Evolutionary conservation across 2,329 filamentous ascomycete species (phyloP), one percentile per base, ranked within the genome.

Genomic region (Neonectria magnoliae): DNA sequence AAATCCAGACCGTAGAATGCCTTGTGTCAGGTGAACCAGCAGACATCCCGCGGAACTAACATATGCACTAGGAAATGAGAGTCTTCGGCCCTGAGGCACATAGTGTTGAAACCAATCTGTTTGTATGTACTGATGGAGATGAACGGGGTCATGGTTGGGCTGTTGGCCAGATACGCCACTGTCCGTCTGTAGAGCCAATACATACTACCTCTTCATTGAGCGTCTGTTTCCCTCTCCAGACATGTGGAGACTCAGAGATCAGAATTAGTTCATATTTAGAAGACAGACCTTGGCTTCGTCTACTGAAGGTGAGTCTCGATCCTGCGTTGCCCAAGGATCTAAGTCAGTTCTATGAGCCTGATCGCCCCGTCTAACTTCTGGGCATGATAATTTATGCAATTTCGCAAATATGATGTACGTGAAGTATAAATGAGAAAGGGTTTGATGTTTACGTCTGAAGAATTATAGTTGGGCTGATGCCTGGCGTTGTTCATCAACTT

Each of bases 301-400:
- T 29, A 2, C 1, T 41, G 7, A 53, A 14, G n/a, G n/a, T n/a
- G n/a, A n/a, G 29, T 38, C 50, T 53, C 16, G 50, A 53, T 53
- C 38, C 41, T 47, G 53, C 51, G 36, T 42, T 58, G 47, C 25
- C 38, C 55, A 65, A 65, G 58, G 58, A 67, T 67, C 55, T 62
- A 27, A 33, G 62, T 58, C 16, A 56, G 62, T 51, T 62, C 62
- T 9, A 62, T 62, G 45, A 67, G 62, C 58, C 56, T 63, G 54
- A 64, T 29, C 25, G 29, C 29, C 10, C 29, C 3, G 9, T 10
- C 29, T 29, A 29, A 29, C 9, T 29, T 10, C 29, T 29, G 29
- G 29, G 10, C 10, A 9, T 25, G 29, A 31, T 8, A 25, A 25
- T 5, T 25, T 25, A 6, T 25, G 25, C 5, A 25, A 25, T 1